These are phyloP conservation scores for Penstemon barbatus DNA, from an alignment of 257 asterid genomes.

Conservation along the genomic window DNA sequence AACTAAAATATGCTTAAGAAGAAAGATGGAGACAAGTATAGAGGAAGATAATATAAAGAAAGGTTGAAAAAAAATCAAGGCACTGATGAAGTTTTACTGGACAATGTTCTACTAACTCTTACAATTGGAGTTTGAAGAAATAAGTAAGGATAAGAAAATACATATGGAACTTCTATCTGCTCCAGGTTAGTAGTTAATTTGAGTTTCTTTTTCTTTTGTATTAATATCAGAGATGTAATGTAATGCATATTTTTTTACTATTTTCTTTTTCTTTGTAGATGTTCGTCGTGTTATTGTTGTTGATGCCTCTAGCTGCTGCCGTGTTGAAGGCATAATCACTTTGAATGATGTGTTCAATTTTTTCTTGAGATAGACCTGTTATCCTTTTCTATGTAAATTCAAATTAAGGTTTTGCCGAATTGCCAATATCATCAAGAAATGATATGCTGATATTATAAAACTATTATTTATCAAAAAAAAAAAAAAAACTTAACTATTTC, in stretches of 20 bases:
- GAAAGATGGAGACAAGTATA: too few species aligned
- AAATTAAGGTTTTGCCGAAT: background rate
- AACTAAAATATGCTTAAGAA: background rate
- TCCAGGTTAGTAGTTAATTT: conserved; percentile 44
- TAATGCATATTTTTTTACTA: background rate
- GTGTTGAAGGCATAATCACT: conserved; percentile 66
- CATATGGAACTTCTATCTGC: conserved; percentile 47
- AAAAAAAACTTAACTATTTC: too few species aligned
- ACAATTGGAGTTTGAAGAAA: background rate
- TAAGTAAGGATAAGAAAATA: background rate
- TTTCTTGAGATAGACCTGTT: conserved; percentile 31
- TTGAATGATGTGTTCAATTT: conserved; percentile 54
- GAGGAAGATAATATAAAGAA: too few species aligned
- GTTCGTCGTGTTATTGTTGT: conserved; percentile 54
- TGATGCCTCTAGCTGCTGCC: conserved; percentile 44
- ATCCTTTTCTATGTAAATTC: conserved; percentile 7
- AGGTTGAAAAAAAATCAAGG: background rate
- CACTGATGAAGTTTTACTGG: background rate
- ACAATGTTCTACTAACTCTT: background rate
- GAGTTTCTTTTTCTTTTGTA: background rate
- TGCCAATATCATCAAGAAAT: background rate
- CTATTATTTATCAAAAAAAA: background rate
- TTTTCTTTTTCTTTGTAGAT: conserved; percentile 34
- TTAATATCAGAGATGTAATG: background rate
- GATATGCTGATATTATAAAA: background rate